A percentile compares a stretch with the other conserved stretches of the same genome.
Conservation (phyloP, 2,329 filamentous ascomycete species). For the Curvularia hawaiiensis region DNA sequence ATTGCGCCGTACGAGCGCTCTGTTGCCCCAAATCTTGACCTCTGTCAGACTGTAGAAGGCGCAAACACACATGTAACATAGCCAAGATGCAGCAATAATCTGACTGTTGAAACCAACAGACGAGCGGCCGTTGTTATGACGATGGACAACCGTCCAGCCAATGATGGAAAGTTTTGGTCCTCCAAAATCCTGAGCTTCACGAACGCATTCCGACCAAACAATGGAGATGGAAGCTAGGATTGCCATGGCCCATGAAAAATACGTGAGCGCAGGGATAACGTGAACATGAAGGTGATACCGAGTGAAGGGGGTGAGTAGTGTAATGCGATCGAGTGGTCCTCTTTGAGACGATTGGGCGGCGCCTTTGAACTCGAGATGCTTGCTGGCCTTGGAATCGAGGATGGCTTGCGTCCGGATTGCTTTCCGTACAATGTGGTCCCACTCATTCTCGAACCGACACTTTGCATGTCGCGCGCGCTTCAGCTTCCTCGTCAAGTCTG, state of each 20-base stretch:
- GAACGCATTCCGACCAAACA: constrained; percentile 92
- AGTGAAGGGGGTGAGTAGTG: constrained; percentile 76
- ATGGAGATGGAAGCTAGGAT: constrained; percentile 79
- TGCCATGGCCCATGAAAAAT: constrained; percentile 70
- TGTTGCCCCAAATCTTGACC: constrained; percentile 96
- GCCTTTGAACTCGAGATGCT: constrained; percentile 76
- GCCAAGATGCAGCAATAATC: constrained; percentile 82
- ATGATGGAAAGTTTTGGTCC: constrained; percentile 73
- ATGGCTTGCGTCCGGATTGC: constrained; percentile 80
- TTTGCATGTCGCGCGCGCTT: constrained; percentile 82
- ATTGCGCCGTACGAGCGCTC: constrained; percentile 85
- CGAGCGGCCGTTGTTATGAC: constrained; percentile 71
- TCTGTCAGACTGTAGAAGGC: constrained; percentile 87
- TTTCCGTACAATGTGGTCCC: constrained; percentile 77
- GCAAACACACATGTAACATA: constrained; percentile 94
- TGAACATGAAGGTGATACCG: constrained; percentile 80
- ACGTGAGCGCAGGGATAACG: constrained; percentile 70
- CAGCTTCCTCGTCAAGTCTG: constrained; percentile 82
- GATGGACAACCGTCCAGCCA: constrained; percentile 72
- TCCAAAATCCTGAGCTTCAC: constrained; percentile 64
- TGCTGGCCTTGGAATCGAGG: constrained; percentile 80
- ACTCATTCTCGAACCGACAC: constrained; percentile 82
- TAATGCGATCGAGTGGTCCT: constrained; percentile 48
- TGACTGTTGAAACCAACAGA: constrained; percentile 88
- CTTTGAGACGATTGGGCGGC: constrained; percentile 55